phyloP scores from a whole-genome alignment of 2,329 filamentous ascomycete genomes.

The Cercospora citrullina region DNA sequence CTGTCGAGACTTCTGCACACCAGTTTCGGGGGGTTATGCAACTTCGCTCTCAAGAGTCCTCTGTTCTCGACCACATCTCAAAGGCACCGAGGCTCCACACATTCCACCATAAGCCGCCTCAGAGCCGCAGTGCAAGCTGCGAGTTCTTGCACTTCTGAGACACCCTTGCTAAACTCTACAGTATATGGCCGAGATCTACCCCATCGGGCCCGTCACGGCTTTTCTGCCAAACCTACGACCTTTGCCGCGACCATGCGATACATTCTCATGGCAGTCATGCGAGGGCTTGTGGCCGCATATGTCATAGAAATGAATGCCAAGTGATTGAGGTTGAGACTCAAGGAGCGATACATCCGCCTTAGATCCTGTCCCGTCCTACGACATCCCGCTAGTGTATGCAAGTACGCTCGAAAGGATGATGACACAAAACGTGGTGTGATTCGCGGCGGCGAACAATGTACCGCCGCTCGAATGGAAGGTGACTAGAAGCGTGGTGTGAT shows the following conservation, averaged over 20 bases:
- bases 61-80: not conserved
- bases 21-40: not conserved
- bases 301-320: not conserved
- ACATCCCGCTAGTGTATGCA: not conserved
- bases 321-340: not conserved
- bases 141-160: not conserved
- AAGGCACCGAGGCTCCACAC: not conserved
- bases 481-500: not conserved
- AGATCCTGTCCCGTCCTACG: not conserved
- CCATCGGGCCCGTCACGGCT: not conserved
- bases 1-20: not conserved
- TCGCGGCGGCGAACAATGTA: not conserved
- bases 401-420: not conserved
- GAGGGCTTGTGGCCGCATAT: not conserved
- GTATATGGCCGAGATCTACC: not conserved
- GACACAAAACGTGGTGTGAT: not conserved
- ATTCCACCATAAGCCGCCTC: not conserved
- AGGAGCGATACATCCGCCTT: not conserved
- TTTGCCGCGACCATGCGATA: not conserved
- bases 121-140: not conserved
- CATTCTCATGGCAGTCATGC: not conserved
- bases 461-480: not conserved
- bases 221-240: not conserved
- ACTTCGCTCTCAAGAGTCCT: no score
- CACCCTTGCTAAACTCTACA: not conserved